Conservation (phyloP, 2,329 filamentous ascomycete species). For the Sclerotinia sclerotiorum region DNA sequence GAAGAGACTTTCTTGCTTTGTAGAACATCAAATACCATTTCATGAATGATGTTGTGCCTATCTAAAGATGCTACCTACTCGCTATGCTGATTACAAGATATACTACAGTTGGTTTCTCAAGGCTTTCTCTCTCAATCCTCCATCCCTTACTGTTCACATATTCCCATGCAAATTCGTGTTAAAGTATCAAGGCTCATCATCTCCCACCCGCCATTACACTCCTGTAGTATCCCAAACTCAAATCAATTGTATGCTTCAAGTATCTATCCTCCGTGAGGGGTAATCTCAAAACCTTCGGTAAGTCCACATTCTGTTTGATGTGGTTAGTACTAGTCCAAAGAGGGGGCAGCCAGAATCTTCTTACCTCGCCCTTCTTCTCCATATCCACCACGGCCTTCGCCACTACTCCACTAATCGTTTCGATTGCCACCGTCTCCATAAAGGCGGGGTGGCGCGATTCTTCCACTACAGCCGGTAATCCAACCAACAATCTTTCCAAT, state of each 20-base stretch:
- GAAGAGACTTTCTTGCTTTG: not conserved
- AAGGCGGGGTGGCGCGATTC: conserved; percentile 42
- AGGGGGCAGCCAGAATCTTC: conserved; percentile 34
- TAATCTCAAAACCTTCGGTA: conserved; percentile 55
- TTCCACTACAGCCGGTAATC: conserved; percentile 52
- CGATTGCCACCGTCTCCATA: conserved; percentile 69
- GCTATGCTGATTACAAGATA: conserved; percentile 33
- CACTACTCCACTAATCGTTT: conserved; percentile 76
- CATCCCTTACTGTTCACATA: conserved; percentile 27
- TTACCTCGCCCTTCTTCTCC: conserved; percentile 57
- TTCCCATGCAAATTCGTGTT: conserved; percentile 7
- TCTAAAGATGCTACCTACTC: conserved; percentile 23
- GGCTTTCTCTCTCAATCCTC: conserved; percentile 31
- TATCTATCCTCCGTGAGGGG: conserved; percentile 73
- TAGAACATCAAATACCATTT: conserved; percentile 23
- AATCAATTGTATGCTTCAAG: conserved; percentile 66
- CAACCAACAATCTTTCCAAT: conserved; percentile 57
- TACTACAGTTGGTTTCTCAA: conserved; percentile 27
- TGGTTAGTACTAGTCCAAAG: not conserved
- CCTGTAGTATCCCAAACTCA: conserved; percentile 66
- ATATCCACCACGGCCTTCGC: conserved; percentile 62
- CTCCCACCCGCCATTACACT: conserved; percentile 35
- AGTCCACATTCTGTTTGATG: conserved; percentile 43
- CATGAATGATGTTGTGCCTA: conserved; percentile 23
- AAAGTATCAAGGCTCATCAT: conserved; percentile 24